Evolutionary conservation across 2,329 filamentous ascomycete species (phyloP).

Genomic region (Coniochaeta sp.): DNA sequence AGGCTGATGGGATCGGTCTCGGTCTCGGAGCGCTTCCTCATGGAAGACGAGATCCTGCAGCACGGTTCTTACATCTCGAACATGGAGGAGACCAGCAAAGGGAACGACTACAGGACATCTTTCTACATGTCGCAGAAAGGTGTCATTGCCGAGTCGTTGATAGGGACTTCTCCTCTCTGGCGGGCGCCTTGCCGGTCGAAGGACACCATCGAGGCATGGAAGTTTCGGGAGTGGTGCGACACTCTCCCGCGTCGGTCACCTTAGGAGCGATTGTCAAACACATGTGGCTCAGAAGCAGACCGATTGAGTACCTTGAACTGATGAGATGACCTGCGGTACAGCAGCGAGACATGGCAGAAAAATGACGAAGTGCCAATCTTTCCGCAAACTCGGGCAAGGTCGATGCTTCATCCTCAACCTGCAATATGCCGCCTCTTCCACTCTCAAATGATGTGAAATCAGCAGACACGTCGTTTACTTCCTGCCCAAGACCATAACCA

Average conservation of each 20-base stretch:
- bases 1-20: background rate
- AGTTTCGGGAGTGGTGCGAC: background rate
- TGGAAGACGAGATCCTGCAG: background rate
- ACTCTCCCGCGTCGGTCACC: background rate
- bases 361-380: background rate
- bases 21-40: background rate
- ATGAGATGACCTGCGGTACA: background rate
- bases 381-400: background rate
- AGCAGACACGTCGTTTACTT: too few relatives aligned
- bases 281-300: background rate
- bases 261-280: background rate
- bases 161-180: background rate
- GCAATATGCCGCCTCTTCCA: too few relatives aligned
- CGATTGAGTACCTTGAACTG: background rate
- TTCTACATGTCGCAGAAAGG: background rate
- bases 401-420: too few relatives aligned
- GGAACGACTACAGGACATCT: background rate
- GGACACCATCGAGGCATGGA: background rate
- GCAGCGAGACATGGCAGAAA: background rate
- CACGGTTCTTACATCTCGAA: background rate
- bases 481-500: too few relatives aligned
- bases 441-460: too few relatives aligned
- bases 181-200: background rate
- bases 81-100: background rate
- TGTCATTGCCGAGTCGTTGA: background rate